Percentiles rank a stretch among this genome's conserved stretches.
Conservation (phyloP, 305 asterid genomes). For the Fraxinus dipetala region DNA sequence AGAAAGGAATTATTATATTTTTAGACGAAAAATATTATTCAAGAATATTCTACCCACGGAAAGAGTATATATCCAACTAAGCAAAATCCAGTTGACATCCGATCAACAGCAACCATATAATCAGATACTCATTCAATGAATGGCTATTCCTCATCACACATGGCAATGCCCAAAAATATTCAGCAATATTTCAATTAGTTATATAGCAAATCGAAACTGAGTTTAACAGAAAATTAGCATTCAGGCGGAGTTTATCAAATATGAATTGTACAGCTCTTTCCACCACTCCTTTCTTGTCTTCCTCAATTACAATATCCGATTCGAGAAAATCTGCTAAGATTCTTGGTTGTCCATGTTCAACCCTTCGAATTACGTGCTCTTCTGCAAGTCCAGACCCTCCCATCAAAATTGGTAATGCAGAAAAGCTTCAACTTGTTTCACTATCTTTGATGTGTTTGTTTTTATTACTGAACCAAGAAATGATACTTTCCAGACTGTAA, state of each 20-base stretch:
- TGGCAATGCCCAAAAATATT: background rate
- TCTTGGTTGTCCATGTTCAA: constrained; percentile 16
- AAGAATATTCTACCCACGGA: background rate
- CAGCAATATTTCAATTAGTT: background rate
- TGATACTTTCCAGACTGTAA: background rate
- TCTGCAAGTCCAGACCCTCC: constrained; percentile 44
- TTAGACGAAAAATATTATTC: background rate
- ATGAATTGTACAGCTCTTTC: constrained; percentile 19
- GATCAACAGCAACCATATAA: background rate
- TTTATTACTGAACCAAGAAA: background rate
- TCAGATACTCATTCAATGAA: background rate
- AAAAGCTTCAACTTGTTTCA: background rate
- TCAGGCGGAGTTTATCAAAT: background rate
- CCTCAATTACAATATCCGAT: constrained; percentile 26
- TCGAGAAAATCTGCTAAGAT: constrained; percentile 34
- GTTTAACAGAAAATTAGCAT: background rate
- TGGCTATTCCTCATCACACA: background rate
- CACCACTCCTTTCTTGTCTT: constrained; percentile 35
- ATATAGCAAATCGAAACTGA: background rate
- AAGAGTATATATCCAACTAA: background rate
- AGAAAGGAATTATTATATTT: no score
- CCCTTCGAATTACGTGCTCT: constrained; percentile 40
- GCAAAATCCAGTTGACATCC: background rate
- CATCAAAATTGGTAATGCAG: constrained; percentile 35
- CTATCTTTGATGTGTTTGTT: background rate